phyloP scores from a whole-genome alignment of 2,329 filamentous ascomycete species.

The Pseudocercospora ulei region DNA sequence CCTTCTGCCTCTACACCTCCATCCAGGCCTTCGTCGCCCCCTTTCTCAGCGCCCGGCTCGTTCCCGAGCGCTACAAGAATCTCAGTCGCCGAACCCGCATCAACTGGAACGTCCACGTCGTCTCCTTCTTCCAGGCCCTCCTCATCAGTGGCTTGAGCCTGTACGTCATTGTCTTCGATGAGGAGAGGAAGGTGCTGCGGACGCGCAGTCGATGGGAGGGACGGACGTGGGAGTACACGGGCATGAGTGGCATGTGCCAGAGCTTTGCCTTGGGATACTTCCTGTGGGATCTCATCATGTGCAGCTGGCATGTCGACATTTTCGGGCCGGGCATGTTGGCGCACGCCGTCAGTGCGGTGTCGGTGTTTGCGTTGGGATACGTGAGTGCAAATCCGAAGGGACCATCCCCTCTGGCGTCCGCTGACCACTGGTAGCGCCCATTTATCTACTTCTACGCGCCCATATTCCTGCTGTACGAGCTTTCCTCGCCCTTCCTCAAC shows the following conservation, averaged over 20 bases:
- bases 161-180: slow-evolving; percentile 60
- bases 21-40: slow-evolving; percentile 61
- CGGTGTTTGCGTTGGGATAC: slow-evolving; percentile 68
- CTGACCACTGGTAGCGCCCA: slow-evolving; percentile 55
- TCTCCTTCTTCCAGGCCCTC: slow-evolving; percentile 67
- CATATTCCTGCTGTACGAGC: slow-evolving; percentile 77
- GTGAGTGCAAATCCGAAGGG: slow-evolving; percentile 46
- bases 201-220: slow-evolving; percentile 53
- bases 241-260: slow-evolving; percentile 61
- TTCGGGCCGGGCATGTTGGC: slow-evolving; percentile 69
- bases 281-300: slow-evolving; percentile 68
- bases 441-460: slow-evolving; percentile 76
- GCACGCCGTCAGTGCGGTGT: slow-evolving; percentile 63
- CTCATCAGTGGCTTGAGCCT: slow-evolving; percentile 64
- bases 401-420: neutral
- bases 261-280: slow-evolving; percentile 73
- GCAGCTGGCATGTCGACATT: slow-evolving; percentile 55
- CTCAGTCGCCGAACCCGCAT: slow-evolving; percentile 56
- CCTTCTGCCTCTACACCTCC: slow-evolving; percentile 58
- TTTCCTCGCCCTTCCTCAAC: slow-evolving; percentile 76
- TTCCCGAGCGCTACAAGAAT: slow-evolving; percentile 53
- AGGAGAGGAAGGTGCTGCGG: slow-evolving; percentile 48
- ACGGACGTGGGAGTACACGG: slow-evolving; percentile 64
- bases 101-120: slow-evolving; percentile 80
- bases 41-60: slow-evolving; percentile 51